Percentiles rank a stretch among this genome's conserved stretches.
Conservation (phyloP, 2,329 filamentous ascomycete genomes). For the Diaporthe sp. region DNA sequence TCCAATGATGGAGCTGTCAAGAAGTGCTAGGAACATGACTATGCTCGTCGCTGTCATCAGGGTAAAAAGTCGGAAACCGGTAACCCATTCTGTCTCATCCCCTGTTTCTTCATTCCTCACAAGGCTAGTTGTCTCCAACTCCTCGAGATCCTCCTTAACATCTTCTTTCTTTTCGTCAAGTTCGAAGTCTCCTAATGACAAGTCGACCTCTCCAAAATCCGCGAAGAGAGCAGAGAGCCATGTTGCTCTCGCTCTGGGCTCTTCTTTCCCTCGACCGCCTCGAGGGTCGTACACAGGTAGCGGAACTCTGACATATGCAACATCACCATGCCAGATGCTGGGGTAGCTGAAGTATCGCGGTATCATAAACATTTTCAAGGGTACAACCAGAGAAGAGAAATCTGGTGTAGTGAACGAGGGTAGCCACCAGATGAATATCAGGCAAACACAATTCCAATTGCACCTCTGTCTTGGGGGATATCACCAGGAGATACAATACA, state of each 20-base stretch:
- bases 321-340: conserved; percentile 10
- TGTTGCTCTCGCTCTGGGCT: background rate
- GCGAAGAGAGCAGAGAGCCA: conserved; percentile 11
- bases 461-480: no score
- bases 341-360: conserved; percentile 6
- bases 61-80: background rate
- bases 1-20: conserved; percentile 10
- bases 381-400: background rate
- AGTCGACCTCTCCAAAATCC: background rate
- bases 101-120: background rate
- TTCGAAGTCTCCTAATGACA: background rate
- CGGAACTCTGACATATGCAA: background rate
- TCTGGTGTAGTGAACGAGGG: background rate
- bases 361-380: background rate
- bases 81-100: conserved; percentile 5
- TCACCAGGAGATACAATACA: background rate
- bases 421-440: conserved; percentile 3
- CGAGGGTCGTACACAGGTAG: background rate
- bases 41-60: conserved; percentile 12
- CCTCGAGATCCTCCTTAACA: background rate
- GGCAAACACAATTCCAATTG: background rate
- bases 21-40: background rate
- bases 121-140: background rate
- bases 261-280: conserved; percentile 1
- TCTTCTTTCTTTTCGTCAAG: background rate